These are phyloP conservation scores for Pluteus cervinus DNA, from an alignment of 768 basidiomycete species.

Conservation along the genomic window DNA sequence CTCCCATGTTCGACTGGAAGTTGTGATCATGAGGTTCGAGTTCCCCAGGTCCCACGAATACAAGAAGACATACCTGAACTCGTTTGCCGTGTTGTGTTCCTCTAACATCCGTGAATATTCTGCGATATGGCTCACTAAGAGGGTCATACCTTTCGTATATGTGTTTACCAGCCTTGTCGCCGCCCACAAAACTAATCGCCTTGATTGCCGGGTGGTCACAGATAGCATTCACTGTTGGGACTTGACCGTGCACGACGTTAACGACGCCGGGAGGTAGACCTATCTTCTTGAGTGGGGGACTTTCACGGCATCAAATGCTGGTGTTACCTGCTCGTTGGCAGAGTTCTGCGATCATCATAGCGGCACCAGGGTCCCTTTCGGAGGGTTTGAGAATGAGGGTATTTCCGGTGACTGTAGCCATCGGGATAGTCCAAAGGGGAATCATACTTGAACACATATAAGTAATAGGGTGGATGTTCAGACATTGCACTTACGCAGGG, in stretches of 20 bases:
- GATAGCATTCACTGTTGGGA: conserved; percentile 87
- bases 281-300: conserved; percentile 14
- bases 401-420: conserved; percentile 88
- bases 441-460: conserved; percentile 62
- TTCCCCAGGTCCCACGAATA: no score
- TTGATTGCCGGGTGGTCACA: conserved; percentile 89
- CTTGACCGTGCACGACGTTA: conserved; percentile 87
- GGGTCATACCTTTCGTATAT: conserved; percentile 75
- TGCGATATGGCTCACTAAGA: neutral
- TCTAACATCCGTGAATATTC: conserved; percentile 27
- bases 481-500: conserved; percentile 55
- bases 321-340: conserved; percentile 73
- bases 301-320: neutral
- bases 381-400: conserved; percentile 93
- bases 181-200: conserved; percentile 96
- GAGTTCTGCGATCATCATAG: conserved; percentile 96
- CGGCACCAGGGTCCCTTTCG: conserved; percentile 94
- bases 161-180: conserved; percentile 87
- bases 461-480: conserved; percentile 3
- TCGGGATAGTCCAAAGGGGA: conserved; percentile 91
- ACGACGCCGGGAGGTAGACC: conserved; percentile 85
- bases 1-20: conserved; percentile 65
- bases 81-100: conserved; percentile 86
- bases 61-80: conserved; percentile 49
- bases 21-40: neutral